These are phyloP conservation scores for Larix kaempferi DNA, from an alignment of 75 land plant genomes.

Conservation along the genomic window DNA sequence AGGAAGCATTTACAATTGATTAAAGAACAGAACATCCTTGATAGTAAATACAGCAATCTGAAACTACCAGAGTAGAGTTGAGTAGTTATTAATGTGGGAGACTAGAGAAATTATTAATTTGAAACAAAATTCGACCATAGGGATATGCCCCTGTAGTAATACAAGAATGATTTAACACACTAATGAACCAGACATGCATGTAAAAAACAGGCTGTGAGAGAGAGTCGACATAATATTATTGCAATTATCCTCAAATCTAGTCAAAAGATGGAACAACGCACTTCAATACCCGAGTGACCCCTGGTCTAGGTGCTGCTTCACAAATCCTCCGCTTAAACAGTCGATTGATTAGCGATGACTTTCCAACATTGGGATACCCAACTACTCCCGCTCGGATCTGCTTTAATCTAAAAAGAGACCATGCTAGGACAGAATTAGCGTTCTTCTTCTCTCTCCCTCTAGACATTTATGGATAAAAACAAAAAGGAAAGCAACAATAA, in stretches of 20 bases:
- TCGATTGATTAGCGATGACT: conserved; percentile 94
- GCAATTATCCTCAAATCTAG: not conserved
- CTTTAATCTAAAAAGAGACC: conserved; percentile 8
- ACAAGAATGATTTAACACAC: no score
- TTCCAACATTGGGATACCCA: conserved; percentile 99
- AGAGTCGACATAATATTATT: not conserved
- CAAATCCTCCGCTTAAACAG: conserved; percentile 85
- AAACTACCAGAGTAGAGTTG: no score
- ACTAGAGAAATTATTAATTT: no score
- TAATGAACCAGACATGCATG: conserved; percentile 1
- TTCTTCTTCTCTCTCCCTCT: not conserved
- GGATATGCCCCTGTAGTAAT: no score
- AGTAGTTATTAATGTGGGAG: no score
- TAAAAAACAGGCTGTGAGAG: not conserved
- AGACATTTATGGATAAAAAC: not conserved
- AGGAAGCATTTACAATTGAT: not conserved
- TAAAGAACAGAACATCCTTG: not conserved
- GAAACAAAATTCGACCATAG: no score
- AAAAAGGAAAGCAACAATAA: not conserved
- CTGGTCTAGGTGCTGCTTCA: conserved; percentile 89
- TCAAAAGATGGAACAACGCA: conserved; percentile 22
- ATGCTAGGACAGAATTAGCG: conserved; percentile 9
- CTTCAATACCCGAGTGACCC: conserved; percentile 84
- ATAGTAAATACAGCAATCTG: not conserved
- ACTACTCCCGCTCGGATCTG: conserved; percentile 95